Evolutionary conservation across 1,284 basidiomycete species (phyloP), one percentile per base, ranked within the genome.

Genomic region (Apiotrichum laibachii): DNA sequence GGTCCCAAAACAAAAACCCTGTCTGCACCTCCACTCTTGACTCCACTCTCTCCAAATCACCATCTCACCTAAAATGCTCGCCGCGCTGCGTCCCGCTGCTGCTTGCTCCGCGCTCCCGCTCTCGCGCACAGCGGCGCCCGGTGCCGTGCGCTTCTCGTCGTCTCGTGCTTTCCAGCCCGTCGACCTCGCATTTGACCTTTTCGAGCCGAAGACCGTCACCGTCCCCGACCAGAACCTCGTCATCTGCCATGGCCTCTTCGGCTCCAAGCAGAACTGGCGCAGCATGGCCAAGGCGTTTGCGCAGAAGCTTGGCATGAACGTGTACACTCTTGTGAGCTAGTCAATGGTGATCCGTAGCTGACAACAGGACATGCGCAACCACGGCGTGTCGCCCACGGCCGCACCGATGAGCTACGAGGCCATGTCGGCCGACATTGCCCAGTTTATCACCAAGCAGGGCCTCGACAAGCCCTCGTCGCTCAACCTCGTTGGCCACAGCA

Each of bases 251-350:
- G 81, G 81, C 0, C 69, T 82, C 1, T 81, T 81, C 52, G 83
- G 83, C 2, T 81, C 81, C 15, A 84, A 84, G 67, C 82, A 84
- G 69, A 84, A 84, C 68, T 84, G 82, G 82, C 73, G 83, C 11
- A 80, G 79, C 11, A 66, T 84, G 12, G 80, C 80, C 0, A 80
- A 80, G 57, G 73, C 74, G 10, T 80, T 84, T 65, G 79, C 82
- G 1, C 59, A 75, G 21, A 69, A 76, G 34, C 75, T 82, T 16
- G 76, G 75, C 10, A 77, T 82, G 62, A 79, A 80, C 1, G 79
- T 84, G 9, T 82, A 81, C 64, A 77, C 81, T 10, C 65, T 84
- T 10, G 81, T 81, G 55, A 51, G 79, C 31, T 37, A 19, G 15
- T 39, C 5, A 1, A 13, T 2, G 18, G 16, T 34, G 15, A 4